Evolutionary conservation across 163 green algal species (phyloP).

Genomic region (Chlorella variabilis): DNA sequence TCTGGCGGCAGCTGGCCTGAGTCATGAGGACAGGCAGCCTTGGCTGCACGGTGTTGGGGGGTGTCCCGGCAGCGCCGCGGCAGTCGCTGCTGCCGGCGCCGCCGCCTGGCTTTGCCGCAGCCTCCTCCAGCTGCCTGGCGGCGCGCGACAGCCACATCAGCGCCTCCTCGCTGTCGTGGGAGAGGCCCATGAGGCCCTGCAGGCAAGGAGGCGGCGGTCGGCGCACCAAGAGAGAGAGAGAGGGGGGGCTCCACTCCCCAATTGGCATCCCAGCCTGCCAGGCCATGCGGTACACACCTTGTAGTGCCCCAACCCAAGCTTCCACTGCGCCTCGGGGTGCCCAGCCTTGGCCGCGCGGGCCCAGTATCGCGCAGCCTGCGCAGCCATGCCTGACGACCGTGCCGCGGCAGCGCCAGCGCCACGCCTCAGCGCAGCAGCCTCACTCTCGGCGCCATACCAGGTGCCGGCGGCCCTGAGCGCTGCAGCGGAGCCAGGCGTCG

Average conservation of each 20-base stretch:
- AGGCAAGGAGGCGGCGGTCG: background rate
- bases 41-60: background rate
- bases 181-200: constrained; percentile 28
- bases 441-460: background rate
- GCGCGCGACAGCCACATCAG: constrained; percentile 19
- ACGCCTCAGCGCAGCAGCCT: background rate
- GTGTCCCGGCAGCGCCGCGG: too few species aligned
- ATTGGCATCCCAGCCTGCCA: background rate
- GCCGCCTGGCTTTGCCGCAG: background rate
- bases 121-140: constrained; percentile 11
- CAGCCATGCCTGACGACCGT: background rate
- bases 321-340: constrained; percentile 26
- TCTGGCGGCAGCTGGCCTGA: background rate
- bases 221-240: background rate
- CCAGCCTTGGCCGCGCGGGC: constrained; percentile 12
- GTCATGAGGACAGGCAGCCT: constrained; percentile 9
- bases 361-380: constrained; percentile 6
- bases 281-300: background rate
- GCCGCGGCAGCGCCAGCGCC: background rate
- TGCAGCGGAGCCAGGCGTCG: background rate
- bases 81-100: too few species aligned
- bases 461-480: background rate
- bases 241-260: background rate
- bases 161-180: constrained; percentile 23
- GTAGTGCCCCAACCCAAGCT: constrained; percentile 21